These are phyloP conservation scores for Eucalyptus albens DNA, from an alignment of 345 rosid species.

Conservation along the genomic window DNA sequence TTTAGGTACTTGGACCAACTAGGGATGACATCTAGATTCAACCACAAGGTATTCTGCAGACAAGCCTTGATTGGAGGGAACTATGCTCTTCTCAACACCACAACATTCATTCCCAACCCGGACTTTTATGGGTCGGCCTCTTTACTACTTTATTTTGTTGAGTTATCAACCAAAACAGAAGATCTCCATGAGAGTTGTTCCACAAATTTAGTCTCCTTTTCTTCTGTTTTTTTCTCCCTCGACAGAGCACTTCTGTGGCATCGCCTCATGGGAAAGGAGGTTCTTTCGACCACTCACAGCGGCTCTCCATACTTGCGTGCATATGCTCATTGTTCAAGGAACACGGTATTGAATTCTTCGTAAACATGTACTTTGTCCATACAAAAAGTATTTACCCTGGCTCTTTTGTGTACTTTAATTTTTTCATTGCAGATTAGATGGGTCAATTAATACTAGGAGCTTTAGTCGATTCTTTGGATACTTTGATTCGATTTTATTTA, in stretches of 20 bases:
- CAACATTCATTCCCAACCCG: constrained; percentile 45
- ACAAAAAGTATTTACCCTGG: background rate
- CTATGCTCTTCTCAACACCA: constrained; percentile 46
- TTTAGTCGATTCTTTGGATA: background rate
- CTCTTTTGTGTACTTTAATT: background rate
- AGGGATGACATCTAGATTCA: constrained; percentile 45
- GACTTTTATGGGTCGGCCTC: constrained; percentile 41
- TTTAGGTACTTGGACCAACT: constrained; percentile 54
- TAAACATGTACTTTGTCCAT: background rate
- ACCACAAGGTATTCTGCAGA: constrained; percentile 58
- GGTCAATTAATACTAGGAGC: background rate
- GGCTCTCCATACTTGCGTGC: constrained; percentile 28
- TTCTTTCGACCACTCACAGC: constrained; percentile 11
- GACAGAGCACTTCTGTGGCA: constrained; percentile 49
- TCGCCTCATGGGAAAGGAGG: constrained; percentile 43
- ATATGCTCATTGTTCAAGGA: constrained; percentile 44
- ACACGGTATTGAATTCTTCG: background rate
- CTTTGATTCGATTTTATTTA: background rate
- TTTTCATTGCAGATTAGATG: background rate
- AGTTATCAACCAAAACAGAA: background rate
- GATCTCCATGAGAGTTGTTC: background rate
- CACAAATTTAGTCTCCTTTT: background rate
- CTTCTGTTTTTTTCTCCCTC: background rate
- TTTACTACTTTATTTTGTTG: background rate
- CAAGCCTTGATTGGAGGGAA: constrained; percentile 65